phyloP scores from a whole-genome alignment of 202 grass and related monocot genomes.

The Saccharum hybrid region DNA sequence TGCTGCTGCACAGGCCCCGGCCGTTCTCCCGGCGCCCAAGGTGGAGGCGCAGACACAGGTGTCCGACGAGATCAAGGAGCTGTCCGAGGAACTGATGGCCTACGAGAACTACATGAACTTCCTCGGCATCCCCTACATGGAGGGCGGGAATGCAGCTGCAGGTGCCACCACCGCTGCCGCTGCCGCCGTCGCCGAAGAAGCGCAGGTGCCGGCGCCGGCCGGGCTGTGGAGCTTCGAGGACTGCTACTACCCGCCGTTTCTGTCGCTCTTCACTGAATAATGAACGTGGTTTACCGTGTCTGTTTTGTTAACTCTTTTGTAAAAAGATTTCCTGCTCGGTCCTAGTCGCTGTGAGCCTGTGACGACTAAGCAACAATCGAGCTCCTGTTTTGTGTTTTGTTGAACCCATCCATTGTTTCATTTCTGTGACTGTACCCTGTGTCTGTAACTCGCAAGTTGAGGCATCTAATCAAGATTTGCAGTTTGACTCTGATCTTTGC shows the following conservation, averaged over 20 bases:
- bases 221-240: constrained; percentile 81
- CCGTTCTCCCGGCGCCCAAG: constrained; percentile 22
- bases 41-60: not conserved
- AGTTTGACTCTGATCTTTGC: not conserved
- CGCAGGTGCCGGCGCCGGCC: not conserved
- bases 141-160: constrained; percentile 40
- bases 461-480: not conserved
- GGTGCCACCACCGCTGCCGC: not conserved
- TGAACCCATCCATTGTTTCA: not conserved
- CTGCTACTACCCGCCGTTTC: constrained; percentile 44
- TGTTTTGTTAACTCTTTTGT: not conserved
- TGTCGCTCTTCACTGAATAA: constrained; percentile 44
- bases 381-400: not conserved
- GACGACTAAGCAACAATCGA: not conserved
- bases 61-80: constrained; percentile 62
- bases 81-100: constrained; percentile 75
- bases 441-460: not conserved
- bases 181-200: not conserved
- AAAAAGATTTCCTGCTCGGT: not conserved
- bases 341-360: not conserved
- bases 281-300: not conserved
- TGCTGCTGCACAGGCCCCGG: not conserved
- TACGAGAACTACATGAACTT: constrained; percentile 90
- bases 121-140: constrained; percentile 84
- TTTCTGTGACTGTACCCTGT: not conserved